Evolutionary conservation across 2,329 filamentous ascomycete genomes (phyloP), one percentile per base, ranked within the genome.

Genomic region (Periconia sp.): DNA sequence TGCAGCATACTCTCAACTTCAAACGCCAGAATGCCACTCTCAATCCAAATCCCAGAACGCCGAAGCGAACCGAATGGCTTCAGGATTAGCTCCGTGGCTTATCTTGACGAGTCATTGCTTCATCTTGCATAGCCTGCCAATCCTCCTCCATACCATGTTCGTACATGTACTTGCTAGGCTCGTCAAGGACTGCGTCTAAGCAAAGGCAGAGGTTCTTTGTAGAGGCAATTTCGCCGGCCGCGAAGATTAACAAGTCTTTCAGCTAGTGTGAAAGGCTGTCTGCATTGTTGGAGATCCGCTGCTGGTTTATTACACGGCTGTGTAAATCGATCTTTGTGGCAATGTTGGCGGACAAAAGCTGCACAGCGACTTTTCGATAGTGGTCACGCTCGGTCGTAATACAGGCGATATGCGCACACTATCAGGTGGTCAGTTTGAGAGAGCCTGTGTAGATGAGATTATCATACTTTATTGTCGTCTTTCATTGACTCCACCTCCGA

Each of bases 141-240:
- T 36, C 39, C 23, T 36, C 39, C 4, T 29, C 31, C 16, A 36
- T 6, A 5, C 22, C 39, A 17, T 42, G n/a, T 16, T 36, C 39
- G 23, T 42, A 36, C 39, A 42, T 35, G 21, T 42, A 42, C 23
- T 36, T 21, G 4, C 39, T 23, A 10, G 13, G 22, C 10, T 18
- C 31, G 22, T 36, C 32, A 17, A 36, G 18, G 12, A 42, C 16
- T 5, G 31, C 29, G 5, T 17, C 31, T 7, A 42, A 8, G 12
- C 31, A 23, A 5, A 18, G 22, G 16, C 22, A n/a, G 12, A 36
- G 31, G 3, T 8, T 17, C 7, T 16, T 16, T 7, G 39, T 42
- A 8, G 39, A 18, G 8, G 9, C 6, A n/a, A 42, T 21, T 17
- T 42, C 13, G n/a, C 9, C 12, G 5, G 16, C 24, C 8, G 17